These are phyloP conservation scores for Claviceps paspali DNA, from an alignment of 2,329 filamentous ascomycete species.

Conservation along the genomic window DNA sequence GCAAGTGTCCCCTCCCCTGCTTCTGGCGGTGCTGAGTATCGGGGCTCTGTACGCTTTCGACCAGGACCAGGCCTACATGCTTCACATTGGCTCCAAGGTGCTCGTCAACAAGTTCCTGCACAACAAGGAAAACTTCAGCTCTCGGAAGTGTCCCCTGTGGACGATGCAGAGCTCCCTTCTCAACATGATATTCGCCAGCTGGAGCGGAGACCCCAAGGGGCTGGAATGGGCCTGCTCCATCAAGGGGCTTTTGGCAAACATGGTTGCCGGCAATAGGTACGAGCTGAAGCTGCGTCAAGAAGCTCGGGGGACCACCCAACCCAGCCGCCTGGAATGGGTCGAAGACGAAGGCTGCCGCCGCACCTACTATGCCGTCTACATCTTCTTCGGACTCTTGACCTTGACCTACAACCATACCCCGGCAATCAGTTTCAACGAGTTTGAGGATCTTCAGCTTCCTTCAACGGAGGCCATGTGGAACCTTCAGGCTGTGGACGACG, in stretches of 20 bases:
- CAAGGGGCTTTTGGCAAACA: constrained; percentile 93
- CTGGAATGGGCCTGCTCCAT: constrained; percentile 98
- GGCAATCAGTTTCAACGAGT: constrained; percentile 95
- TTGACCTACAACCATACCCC: constrained; percentile 96
- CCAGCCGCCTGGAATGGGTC: constrained; percentile 81
- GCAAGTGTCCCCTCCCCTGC: constrained; percentile 62
- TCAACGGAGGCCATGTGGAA: constrained; percentile 95
- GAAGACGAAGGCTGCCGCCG: constrained; percentile 92
- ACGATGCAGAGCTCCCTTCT: constrained; percentile 94
- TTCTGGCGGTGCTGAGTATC: constrained; percentile 85
- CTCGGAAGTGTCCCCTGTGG: constrained; percentile 91
- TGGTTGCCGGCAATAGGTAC: constrained; percentile 95
- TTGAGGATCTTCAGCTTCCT: constrained; percentile 81
- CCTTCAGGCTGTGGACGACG: constrained; percentile 60
- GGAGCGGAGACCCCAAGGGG: constrained; percentile 95
- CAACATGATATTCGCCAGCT: constrained; percentile 98
- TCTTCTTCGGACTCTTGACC: constrained; percentile 92
- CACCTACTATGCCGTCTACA: constrained; percentile 97
- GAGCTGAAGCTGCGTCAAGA: constrained; percentile 89
- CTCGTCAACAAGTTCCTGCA: constrained; percentile 93
- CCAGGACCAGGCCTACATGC: constrained; percentile 89
- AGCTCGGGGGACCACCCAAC: constrained; percentile 59
- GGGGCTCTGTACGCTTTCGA: constrained; percentile 95
- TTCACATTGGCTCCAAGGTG: constrained; percentile 95
- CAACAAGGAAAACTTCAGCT: constrained; percentile 98